A percentile compares a stretch with the other conserved stretches of the same genome.
Evolutionary conservation across 257 asterid genomes (phyloP).

Genomic region (Vinca minor): DNA sequence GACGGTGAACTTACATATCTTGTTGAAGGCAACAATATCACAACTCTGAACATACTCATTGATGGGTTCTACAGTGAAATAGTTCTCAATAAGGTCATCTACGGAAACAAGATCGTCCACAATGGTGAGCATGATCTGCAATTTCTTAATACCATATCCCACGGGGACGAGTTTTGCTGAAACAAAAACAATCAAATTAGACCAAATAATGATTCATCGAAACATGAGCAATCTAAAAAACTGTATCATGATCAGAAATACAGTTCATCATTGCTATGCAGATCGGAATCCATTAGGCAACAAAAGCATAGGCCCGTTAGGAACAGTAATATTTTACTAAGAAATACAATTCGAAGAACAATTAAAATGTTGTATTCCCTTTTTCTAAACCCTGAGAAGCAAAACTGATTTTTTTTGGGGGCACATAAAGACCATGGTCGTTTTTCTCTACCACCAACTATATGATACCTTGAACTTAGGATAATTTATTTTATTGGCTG

Average conservation of each 20-base stretch:
- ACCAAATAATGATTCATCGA: neutral
- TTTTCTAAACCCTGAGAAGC: neutral
- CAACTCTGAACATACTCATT: constrained; percentile 55
- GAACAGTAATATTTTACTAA: too few relatives aligned
- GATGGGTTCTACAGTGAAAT: constrained; percentile 40
- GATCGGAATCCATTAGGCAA: neutral
- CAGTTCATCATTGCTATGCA: neutral
- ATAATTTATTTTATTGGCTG: too few relatives aligned
- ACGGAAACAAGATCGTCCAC: constrained; percentile 41
- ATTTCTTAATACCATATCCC: constrained; percentile 32
- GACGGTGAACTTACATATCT: constrained; percentile 33
- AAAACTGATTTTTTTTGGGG: neutral
- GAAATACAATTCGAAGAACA: too few relatives aligned
- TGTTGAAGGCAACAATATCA: constrained; percentile 60
- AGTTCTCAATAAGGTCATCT: constrained; percentile 24
- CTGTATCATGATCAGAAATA: neutral
- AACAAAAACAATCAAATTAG: neutral
- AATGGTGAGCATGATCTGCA: constrained; percentile 34
- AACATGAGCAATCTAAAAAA: too few relatives aligned
- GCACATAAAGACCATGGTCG: neutral
- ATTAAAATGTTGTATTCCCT: too few relatives aligned
- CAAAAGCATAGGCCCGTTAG: neutral
- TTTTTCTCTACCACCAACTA: neutral
- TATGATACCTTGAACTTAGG: neutral
- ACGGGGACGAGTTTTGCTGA: constrained; percentile 33